Base-by-base conservation (phyloP, 805 yeast species). In the Clavispora fructus region DNA sequence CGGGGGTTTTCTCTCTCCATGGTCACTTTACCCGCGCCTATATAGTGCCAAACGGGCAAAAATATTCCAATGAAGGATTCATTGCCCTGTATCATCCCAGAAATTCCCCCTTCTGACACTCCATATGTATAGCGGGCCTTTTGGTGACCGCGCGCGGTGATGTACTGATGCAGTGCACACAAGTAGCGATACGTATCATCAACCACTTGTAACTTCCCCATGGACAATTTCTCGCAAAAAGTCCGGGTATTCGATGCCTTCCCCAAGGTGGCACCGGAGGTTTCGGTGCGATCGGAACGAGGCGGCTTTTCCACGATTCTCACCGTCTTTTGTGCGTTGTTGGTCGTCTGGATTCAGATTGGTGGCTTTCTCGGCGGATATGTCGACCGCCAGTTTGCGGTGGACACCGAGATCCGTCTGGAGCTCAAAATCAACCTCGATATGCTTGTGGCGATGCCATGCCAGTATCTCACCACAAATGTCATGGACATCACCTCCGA, bases 331-430 rank as follows among this genome's bases (percentile, higher is more conserved):
- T 73, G 77, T 47, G 77, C 86, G 14, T 57, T 88, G 13, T 79
- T 89, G 58, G 69, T 91, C 32, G 64, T 87, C 6, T 92, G 95
- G 87, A 79, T 87, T 12, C 95, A 91, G 60, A 66, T 90, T 27
- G 96, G 97, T 7, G 84, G 86, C 12, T 87, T 76, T 61, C 71
- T 91, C 46, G 96, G 94, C 45, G 97, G 97, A 2, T 76, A 75
- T 46, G 77, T 85, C 7, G 89, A 83, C 56, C 86, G 84, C 53
- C 87, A 83, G 54, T 94, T 87, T 62, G 69, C 75, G 3, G 95
- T 94, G 5, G 95, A 87, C 57, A 71, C 74, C 31, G 68, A 70
- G 4, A 66, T 88, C 13, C 67, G 75, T 45, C 78, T 77, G 46
- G 76, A 76, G 30, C 75, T 90, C 45, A 76, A 75, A 39, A 74